phyloP scores from a whole-genome alignment of 1,139 yeast species.

The Yamadazyma triangularis region DNA sequence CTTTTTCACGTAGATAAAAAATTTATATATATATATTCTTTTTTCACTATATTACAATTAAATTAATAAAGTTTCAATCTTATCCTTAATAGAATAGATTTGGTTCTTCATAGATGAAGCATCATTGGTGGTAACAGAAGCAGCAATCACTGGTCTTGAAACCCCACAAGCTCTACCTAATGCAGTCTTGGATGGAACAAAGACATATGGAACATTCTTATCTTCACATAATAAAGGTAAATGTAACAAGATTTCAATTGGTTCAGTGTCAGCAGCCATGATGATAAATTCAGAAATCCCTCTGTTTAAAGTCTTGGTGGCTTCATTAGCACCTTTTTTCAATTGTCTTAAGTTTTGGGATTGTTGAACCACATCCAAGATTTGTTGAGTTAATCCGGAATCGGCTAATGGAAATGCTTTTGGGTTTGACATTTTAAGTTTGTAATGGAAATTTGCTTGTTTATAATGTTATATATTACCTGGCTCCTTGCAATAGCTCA shows the following conservation, averaged over 20 bases:
- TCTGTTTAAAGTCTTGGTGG: constrained; percentile 98
- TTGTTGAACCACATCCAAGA: constrained; percentile 96
- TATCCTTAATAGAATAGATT: constrained; percentile 96
- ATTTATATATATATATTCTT: too few species aligned
- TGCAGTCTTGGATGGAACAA: constrained; percentile 97
- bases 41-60: constrained; percentile 26
- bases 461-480: too few species aligned
- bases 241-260: constrained; percentile 96
- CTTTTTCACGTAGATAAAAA: too few species aligned
- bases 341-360: constrained; percentile 97
- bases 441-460: constrained; percentile 1
- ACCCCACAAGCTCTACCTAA: constrained; percentile 99
- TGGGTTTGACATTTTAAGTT: constrained; percentile 79
- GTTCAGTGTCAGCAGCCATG: constrained; percentile 99
- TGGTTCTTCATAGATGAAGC: constrained; percentile 97
- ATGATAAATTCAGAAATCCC: constrained; percentile 99
- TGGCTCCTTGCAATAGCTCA: constrained; percentile 71
- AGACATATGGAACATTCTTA: constrained; percentile 98
- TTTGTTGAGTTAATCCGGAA: constrained; percentile 91
- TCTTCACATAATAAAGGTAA: constrained; percentile 98
- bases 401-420: constrained; percentile 99
- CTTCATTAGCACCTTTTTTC: constrained; percentile 99
- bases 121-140: constrained; percentile 97
- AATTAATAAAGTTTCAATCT: constrained; percentile 96
- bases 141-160: constrained; percentile 98